phyloP scores from a whole-genome alignment of 2,329 filamentous ascomycete species.

The Fusarium sp. region DNA sequence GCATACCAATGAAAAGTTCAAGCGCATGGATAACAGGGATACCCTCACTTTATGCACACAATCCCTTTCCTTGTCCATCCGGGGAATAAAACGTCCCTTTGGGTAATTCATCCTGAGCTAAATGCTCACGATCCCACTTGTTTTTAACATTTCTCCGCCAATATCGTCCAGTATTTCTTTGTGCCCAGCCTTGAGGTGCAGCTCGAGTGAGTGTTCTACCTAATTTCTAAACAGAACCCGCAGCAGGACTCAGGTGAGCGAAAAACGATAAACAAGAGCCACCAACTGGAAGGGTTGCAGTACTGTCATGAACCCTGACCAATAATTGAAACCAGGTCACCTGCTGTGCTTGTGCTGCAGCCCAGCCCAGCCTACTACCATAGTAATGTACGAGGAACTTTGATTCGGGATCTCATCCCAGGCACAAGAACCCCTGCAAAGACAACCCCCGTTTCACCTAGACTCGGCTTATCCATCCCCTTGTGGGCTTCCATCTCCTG shows the following conservation, averaged over 20 bases:
- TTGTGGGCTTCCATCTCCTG: conserved; percentile 27
- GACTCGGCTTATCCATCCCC: conserved; percentile 30
- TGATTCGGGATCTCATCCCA: background rate
- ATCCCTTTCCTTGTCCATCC: background rate
- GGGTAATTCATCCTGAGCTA: conserved; percentile 12
- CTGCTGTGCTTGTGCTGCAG: conserved; percentile 28
- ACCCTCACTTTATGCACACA: conserved; percentile 24
- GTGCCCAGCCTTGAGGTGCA: conserved; percentile 2
- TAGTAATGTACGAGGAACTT: background rate
- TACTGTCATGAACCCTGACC: conserved; percentile 23
- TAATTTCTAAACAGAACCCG: conserved; percentile 3
- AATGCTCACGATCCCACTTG: conserved; percentile 4
- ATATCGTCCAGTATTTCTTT: background rate
- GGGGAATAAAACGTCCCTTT: conserved; percentile 13
- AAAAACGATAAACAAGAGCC: conserved; percentile 15
- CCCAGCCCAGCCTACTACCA: conserved; percentile 14
- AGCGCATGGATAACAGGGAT: conserved; percentile 18
- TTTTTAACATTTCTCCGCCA: conserved; percentile 17
- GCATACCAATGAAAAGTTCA: conserved; percentile 10
- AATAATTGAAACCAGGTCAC: conserved; percentile 23
- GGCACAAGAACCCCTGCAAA: conserved; percentile 20
- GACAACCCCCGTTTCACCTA: conserved; percentile 28
- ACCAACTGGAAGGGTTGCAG: conserved; percentile 30
- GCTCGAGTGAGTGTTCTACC: background rate
- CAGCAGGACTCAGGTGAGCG: conserved; percentile 8